These are phyloP conservation scores for Nymphaea colorata DNA, from an alignment of 164 flowering plant genomes.

Conservation along the genomic window DNA sequence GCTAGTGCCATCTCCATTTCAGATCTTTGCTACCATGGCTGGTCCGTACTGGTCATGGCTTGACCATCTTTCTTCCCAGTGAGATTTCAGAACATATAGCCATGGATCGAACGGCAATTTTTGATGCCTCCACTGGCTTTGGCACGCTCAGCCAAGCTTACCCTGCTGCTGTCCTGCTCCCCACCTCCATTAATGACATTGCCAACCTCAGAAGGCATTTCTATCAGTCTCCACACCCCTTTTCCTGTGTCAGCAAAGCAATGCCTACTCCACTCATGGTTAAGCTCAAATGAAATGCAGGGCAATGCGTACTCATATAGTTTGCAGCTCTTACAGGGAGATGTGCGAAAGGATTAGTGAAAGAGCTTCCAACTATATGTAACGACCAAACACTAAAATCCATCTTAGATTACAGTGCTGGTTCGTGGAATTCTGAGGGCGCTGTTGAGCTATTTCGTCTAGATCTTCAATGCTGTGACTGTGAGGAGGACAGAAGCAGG, in stretches of 20 bases:
- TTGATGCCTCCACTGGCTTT: slow-evolving; percentile 41
- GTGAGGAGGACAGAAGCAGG: slow-evolving; percentile 6
- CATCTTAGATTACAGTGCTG: slow-evolving; percentile 32
- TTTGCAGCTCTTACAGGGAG: no score
- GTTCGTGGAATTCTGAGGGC: slow-evolving; percentile 52
- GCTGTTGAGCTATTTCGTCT: slow-evolving; percentile 27
- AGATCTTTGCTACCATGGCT: slow-evolving; percentile 14
- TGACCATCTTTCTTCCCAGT: slow-evolving; percentile 18
- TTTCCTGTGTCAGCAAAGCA: slow-evolving; percentile 51
- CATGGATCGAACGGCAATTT: slow-evolving; percentile 18
- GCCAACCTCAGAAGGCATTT: slow-evolving; percentile 26
- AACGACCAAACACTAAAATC: slow-evolving; percentile 11
- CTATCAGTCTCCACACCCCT: slow-evolving; percentile 18
- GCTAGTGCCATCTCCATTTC: no score
- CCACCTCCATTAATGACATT: slow-evolving; percentile 44
- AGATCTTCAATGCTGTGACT: slow-evolving; percentile 29
- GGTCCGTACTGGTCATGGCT: slow-evolving; percentile 17
- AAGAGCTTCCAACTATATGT: slow-evolving; percentile 10
- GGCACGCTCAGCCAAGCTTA: slow-evolving; percentile 28
- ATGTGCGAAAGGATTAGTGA: slow-evolving; percentile 23
- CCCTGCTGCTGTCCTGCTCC: slow-evolving; percentile 59
- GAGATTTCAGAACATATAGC: background rate
- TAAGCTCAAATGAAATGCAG: no score
- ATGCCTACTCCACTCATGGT: slow-evolving; percentile 63
- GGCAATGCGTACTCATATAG: no score